Percentiles rank a stretch among this genome's conserved stretches.
Conservation (phyloP, 768 basidiomycete species). For the Russula lepida region DNA sequence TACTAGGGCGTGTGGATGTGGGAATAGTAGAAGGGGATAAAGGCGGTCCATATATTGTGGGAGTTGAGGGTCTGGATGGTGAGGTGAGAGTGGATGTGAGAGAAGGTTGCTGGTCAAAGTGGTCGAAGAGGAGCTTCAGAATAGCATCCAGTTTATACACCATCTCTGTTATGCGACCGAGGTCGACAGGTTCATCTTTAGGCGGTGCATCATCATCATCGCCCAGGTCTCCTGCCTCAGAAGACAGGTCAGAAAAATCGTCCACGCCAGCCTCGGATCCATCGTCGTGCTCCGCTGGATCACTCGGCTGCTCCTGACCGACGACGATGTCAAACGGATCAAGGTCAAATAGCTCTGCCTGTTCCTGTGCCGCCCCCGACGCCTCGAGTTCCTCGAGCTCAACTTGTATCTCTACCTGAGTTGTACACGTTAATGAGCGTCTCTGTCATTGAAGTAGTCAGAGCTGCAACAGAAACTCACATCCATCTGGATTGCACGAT, state of each 20-base stretch:
- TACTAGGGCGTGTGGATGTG: conserved; percentile 1
- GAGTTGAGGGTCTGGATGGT: conserved; percentile 23
- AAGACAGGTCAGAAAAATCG: conserved; percentile 67
- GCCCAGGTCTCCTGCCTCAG: conserved; percentile 51
- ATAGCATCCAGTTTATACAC: conserved; percentile 87
- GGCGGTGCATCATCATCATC: conserved; percentile 33
- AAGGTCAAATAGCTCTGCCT: conserved; percentile 56
- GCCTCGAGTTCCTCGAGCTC: conserved; percentile 88
- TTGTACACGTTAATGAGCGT: background rate
- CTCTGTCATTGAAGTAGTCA: background rate
- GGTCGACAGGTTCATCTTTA: conserved; percentile 43
- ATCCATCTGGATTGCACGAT: conserved; percentile 93
- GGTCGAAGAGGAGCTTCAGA: conserved; percentile 74
- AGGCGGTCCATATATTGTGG: conserved; percentile 26
- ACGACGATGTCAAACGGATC: conserved; percentile 83
- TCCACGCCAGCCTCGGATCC: conserved; percentile 36
- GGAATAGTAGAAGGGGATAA: conserved; percentile 11
- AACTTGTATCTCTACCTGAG: conserved; percentile 92
- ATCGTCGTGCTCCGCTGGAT: conserved; percentile 42
- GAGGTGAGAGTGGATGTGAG: conserved; percentile 25
- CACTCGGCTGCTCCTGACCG: conserved; percentile 65
- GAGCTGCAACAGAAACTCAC: conserved; percentile 32
- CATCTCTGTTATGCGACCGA: conserved; percentile 76
- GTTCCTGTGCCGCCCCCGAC: conserved; percentile 38
- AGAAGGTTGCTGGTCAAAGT: conserved; percentile 52